These are phyloP conservation scores for Colletotrichum sp. DNA, from an alignment of 2,329 filamentous ascomycete species.

Conservation along the genomic window DNA sequence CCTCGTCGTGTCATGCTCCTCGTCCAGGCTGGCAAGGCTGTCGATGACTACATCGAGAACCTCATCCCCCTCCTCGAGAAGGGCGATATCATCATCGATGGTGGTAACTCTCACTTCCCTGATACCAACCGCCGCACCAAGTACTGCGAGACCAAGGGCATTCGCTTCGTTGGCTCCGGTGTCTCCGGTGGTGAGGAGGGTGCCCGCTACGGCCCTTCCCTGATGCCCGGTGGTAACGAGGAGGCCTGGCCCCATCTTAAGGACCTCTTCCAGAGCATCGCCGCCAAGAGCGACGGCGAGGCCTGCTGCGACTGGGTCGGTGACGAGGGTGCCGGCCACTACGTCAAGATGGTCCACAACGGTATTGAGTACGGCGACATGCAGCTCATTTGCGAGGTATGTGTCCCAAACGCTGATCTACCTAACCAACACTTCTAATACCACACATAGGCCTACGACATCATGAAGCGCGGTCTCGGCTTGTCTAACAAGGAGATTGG, in stretches of 20 bases:
- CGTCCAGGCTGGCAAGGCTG: constrained; percentile 96
- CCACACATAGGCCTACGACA: constrained; percentile 77
- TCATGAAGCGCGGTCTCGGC: constrained; percentile 97
- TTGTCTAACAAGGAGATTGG: constrained; percentile 93
- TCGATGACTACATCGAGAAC: constrained; percentile 98
- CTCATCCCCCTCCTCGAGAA: constrained; percentile 82
- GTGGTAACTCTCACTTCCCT: constrained; percentile 98
- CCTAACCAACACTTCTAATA: too few relatives aligned
- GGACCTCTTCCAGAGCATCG: constrained; percentile 97
- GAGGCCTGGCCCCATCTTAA: constrained; percentile 98
- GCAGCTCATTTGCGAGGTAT: constrained; percentile 98
- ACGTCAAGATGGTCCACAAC: constrained; percentile 99
- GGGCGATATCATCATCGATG: constrained; percentile 99
- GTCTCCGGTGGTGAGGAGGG: constrained; percentile 99
- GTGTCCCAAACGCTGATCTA: constrained; percentile 25
- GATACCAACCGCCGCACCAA: constrained; percentile 97
- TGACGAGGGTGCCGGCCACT: constrained; percentile 99
- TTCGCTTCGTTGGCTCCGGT: constrained; percentile 95
- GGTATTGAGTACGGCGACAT: constrained; percentile 99
- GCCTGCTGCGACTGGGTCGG: constrained; percentile 99
- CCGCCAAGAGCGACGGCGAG: constrained; percentile 97
- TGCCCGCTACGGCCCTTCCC: constrained; percentile 93
- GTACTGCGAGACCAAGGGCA: constrained; percentile 85
- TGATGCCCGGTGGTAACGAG: constrained; percentile 99
- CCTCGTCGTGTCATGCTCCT: constrained; percentile 98